Evolutionary conservation across 2,329 filamentous ascomycete species (phyloP).

Genomic region (Venturia asperata): DNA sequence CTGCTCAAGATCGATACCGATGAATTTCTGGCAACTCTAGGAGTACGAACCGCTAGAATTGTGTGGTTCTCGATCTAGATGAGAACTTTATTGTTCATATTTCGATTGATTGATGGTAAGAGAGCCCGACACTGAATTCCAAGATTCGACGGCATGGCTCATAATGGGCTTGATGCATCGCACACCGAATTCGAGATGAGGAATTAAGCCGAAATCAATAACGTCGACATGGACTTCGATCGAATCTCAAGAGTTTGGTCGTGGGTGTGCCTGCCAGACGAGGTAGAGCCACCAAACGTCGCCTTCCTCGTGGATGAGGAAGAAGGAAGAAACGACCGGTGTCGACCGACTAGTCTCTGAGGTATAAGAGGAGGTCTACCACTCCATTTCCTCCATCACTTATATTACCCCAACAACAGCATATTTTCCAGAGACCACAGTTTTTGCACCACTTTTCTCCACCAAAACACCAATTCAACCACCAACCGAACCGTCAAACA

Average conservation of each 20-base stretch:
- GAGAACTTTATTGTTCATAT: background rate
- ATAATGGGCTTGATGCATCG: no score
- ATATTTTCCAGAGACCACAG: background rate
- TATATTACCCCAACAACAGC: background rate
- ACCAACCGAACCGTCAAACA: background rate
- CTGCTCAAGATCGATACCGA: background rate
- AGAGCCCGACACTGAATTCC: no score
- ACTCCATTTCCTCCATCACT: background rate
- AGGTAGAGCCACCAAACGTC: background rate
- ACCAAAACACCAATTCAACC: background rate
- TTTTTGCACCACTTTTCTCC: background rate
- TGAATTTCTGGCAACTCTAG: background rate
- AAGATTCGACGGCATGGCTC: no score
- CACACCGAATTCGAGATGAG: no score
- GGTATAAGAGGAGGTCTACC: background rate
- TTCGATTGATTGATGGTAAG: background rate
- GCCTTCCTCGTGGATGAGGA: background rate
- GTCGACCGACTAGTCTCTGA: background rate
- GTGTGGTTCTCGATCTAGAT: background rate
- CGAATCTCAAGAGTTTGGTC: background rate
- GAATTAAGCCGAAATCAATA: no score
- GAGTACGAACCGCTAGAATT: background rate
- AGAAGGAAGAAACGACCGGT: background rate
- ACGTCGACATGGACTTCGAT: no score
- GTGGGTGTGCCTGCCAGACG: background rate